phyloP scores from a whole-genome alignment of 2,329 filamentous ascomycete species.

The Alternaria gaisen region DNA sequence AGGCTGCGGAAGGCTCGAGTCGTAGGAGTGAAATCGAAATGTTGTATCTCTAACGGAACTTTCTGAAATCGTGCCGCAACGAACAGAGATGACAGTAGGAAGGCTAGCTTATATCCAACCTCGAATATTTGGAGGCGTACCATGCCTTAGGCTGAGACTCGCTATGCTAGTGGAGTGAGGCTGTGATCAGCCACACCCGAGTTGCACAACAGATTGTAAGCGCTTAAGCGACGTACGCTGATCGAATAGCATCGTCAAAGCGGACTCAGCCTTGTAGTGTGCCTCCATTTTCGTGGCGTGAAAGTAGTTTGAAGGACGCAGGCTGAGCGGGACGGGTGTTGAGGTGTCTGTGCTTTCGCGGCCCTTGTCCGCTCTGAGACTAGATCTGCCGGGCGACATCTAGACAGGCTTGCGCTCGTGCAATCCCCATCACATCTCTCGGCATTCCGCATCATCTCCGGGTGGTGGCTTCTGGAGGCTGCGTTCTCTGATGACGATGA shows the following conservation, averaged over 20 bases:
- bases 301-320: neutral
- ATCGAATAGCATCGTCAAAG: neutral
- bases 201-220: neutral
- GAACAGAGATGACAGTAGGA: too few species aligned
- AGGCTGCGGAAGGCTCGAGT: neutral
- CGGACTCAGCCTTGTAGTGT: neutral
- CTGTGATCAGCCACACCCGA: neutral
- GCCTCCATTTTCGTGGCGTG: neutral
- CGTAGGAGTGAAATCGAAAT: neutral
- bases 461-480: too few species aligned
- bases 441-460: neutral
- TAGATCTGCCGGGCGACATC: neutral
- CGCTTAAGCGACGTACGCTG: neutral
- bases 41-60: neutral
- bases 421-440: neutral
- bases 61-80: neutral
- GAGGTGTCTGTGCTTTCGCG: neutral
- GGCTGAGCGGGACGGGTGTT: neutral
- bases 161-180: neutral
- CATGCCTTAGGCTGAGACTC: too few species aligned
- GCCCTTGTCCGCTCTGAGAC: neutral
- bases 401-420: neutral
- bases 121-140: neutral
- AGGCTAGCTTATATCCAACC: too few species aligned
- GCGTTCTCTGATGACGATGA: neutral